Evolutionary conservation across 768 basidiomycete species (phyloP), one percentile per base, ranked within the genome.

Genomic region (Mycena galopus): DNA sequence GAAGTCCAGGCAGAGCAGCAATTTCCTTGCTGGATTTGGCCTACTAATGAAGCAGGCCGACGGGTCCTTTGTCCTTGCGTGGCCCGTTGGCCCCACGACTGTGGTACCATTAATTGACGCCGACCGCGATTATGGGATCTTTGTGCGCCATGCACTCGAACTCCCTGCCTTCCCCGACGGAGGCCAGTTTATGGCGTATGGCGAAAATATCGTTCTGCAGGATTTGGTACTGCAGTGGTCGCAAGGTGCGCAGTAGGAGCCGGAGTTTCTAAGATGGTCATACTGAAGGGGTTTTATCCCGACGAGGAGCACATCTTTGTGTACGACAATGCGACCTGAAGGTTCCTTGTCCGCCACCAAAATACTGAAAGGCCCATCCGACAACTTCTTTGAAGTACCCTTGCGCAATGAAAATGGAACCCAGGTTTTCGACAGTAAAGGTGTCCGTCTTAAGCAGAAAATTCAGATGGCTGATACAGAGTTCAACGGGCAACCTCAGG

Each of bases 261-360:
- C n/a, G n/a, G n/a, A n/a, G n/a, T n/a, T n/a, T n/a, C n/a, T n/a
- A n/a, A n/a, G n/a, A 80, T 80, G 72, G 75, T 75, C 37, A 74
- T 82, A 32, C 70, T 82, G 9, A 60, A 78, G n/a, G 62, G 73
- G 23, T 21, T 77, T 39, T 79, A 78, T 57, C 77, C 71, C 23
- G 66, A n/a, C n/a, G n/a, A n/a, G n/a, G n/a, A n/a, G n/a, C n/a
- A n/a, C n/a, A n/a, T n/a, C n/a, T n/a, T n/a, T 27, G 50, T 69
- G 11, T 69, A 69, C 30, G 51, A 69, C 51, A 69, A 69, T 25
- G 67, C 67, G 0, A 4, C 68, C 79, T 76, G 4, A 78, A 78
- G n/a, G n/a, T n/a, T n/a, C n/a, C n/a, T n/a, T n/a, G n/a, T n/a
- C n/a, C n/a, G n/a, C n/a, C n/a, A 53, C 51, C 23, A 33, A 77